phyloP scores from a whole-genome alignment of 2,329 filamentous ascomycete genomes.

The Penicillium occitanis region DNA sequence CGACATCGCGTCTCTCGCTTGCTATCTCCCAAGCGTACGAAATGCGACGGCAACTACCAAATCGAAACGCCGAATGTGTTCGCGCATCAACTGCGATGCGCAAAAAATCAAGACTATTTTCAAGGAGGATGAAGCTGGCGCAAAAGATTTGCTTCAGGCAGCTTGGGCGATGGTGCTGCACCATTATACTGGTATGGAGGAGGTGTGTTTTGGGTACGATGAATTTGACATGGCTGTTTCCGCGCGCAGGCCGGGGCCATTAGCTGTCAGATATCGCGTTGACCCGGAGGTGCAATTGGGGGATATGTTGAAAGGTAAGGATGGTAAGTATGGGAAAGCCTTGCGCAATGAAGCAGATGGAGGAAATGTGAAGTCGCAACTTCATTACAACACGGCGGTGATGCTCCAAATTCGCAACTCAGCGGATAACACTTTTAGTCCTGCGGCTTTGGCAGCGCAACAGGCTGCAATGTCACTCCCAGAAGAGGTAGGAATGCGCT shows the following conservation, averaged over 20 bases:
- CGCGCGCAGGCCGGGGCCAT: conserved; percentile 24
- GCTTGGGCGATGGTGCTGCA: conserved; percentile 50
- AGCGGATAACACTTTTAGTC: conserved; percentile 22
- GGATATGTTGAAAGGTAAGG: conserved; percentile 24
- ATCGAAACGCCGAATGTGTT: conserved; percentile 36
- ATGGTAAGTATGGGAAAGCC: conserved; percentile 19
- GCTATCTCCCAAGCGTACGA: conserved; percentile 39
- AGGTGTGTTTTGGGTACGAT: conserved; percentile 50
- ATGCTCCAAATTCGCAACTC: conserved; percentile 36
- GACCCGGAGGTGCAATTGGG: conserved; percentile 32
- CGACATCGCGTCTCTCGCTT: conserved; percentile 35
- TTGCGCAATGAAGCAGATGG: conserved; percentile 21
- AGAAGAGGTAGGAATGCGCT: conserved; percentile 32
- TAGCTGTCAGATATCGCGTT: conserved; percentile 31
- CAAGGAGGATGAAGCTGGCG: conserved; percentile 8
- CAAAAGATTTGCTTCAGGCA: conserved; percentile 35
- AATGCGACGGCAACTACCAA: conserved; percentile 28
- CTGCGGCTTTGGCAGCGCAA: conserved; percentile 27
- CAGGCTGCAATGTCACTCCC: conserved; percentile 33
- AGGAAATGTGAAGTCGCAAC: conserved; percentile 25
- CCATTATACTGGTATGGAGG: conserved; percentile 48
- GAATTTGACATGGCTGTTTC: conserved; percentile 28
- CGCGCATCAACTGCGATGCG: conserved; percentile 34
- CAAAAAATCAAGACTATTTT: conserved; percentile 23
- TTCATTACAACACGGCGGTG: conserved; percentile 39